These are phyloP conservation scores for Echinochloa phyllopogon DNA, from an alignment of 176 grass and related monocot species.

Conservation along the genomic window DNA sequence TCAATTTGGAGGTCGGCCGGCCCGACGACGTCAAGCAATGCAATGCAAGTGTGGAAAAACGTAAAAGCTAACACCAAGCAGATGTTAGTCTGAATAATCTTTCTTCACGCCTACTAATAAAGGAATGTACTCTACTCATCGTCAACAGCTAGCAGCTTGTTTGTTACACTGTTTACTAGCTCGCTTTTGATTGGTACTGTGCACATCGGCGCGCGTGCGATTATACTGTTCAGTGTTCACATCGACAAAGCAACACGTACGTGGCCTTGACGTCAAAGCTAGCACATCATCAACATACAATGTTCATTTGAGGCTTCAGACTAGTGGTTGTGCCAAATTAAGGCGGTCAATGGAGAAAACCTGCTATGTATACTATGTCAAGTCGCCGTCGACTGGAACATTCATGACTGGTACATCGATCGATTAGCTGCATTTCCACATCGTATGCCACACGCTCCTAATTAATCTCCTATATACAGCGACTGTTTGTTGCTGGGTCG, in stretches of 20 bases:
- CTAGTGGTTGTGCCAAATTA: neutral
- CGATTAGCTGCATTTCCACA: neutral
- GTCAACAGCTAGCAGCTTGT: neutral
- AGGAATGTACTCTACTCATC: neutral
- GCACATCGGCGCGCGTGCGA: neutral
- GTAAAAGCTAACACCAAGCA: neutral
- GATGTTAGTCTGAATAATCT: too few species aligned
- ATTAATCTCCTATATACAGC: neutral
- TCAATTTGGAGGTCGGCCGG: neutral
- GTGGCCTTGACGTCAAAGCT: slow-evolving; percentile 38
- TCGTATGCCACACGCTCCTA: neutral
- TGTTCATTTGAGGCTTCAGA: neutral
- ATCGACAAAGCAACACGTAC: neutral
- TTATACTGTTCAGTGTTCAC: neutral
- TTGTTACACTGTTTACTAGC: neutral
- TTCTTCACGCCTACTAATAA: neutral
- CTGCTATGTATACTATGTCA: neutral
- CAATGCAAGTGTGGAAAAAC: slow-evolving; percentile 12
- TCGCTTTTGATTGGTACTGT: neutral
- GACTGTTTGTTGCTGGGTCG: slow-evolving; percentile 11
- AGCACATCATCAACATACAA: neutral
- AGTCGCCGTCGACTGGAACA: slow-evolving; percentile 19
- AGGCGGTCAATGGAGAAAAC: neutral
- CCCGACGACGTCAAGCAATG: neutral
- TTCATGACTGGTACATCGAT: neutral